Percentiles rank a stretch among this genome's conserved stretches.
These are phyloP conservation scores for Neltuma alba DNA, from an alignment of 306 rosid species.

Conservation along the genomic window DNA sequence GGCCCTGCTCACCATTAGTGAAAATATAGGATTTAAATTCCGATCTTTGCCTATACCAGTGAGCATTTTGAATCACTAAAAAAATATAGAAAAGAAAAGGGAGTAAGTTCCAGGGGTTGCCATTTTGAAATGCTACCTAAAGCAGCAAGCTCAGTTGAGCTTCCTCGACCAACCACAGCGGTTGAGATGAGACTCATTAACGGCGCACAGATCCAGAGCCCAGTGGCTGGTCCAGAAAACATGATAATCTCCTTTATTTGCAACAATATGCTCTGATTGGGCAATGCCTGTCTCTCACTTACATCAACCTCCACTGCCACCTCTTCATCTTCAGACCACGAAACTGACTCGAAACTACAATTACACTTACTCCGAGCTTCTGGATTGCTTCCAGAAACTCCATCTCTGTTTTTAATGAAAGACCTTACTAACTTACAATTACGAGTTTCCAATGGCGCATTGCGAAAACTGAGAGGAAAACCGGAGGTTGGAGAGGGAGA, in stretches of 20 bases:
- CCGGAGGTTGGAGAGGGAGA: background rate
- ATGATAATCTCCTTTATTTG: constrained; percentile 59
- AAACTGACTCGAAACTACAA: background rate
- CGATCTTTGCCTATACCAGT: background rate
- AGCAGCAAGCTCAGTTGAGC: constrained; percentile 60
- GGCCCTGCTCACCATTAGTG: constrained; percentile 34
- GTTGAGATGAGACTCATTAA: constrained; percentile 75
- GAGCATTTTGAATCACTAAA: background rate
- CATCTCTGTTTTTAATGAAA: constrained; percentile 1
- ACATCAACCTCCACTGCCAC: background rate
- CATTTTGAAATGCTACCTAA: constrained; percentile 33
- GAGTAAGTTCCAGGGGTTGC: background rate
- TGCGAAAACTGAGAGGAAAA: background rate
- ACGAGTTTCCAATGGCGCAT: background rate
- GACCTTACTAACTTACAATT: constrained; percentile 3
- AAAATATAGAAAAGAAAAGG: background rate
- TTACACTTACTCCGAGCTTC: background rate
- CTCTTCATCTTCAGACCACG: constrained; percentile 4
- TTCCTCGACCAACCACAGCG: constrained; percentile 64
- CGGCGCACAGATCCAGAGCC: constrained; percentile 68
- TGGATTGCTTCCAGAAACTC: background rate
- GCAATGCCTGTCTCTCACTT: constrained; percentile 32
- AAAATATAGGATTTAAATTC: background rate
- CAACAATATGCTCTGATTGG: constrained; percentile 42
- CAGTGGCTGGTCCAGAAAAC: constrained; percentile 69